Evolutionary conservation across 108 stramenopile genomes (phyloP).

Genomic region (Fistulifera solaris): DNA sequence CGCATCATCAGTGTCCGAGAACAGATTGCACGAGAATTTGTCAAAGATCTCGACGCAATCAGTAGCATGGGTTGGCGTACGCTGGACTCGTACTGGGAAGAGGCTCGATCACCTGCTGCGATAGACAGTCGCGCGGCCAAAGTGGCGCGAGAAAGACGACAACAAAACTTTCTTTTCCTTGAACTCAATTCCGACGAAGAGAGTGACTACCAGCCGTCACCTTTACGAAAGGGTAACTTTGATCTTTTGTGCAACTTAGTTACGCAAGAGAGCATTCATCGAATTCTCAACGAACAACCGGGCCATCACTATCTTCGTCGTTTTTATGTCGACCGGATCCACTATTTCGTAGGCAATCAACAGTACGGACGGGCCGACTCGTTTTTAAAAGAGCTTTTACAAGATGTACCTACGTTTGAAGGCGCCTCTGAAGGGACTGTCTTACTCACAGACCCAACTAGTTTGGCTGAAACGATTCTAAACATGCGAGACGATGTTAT

Average conservation of each 20-base stretch:
- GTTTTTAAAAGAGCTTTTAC: slow-evolving; percentile 57
- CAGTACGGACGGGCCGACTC: slow-evolving; percentile 67
- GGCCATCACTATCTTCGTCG: slow-evolving; percentile 21
- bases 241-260: slow-evolving; percentile 56
- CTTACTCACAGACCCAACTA: slow-evolving; percentile 41
- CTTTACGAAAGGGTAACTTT: slow-evolving; percentile 66
- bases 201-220: slow-evolving; percentile 32
- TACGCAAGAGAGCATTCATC: slow-evolving; percentile 71
- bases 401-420: slow-evolving; percentile 26
- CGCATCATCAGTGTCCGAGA: slow-evolving; percentile 58
- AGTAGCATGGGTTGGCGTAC: slow-evolving; percentile 28
- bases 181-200: slow-evolving; percentile 11
- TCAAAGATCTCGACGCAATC: slow-evolving; percentile 50
- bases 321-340: slow-evolving; percentile 39
- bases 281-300: slow-evolving; percentile 36
- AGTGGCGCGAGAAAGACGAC: slow-evolving; percentile 9
- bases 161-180: slow-evolving; percentile 24
- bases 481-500: slow-evolving; percentile 41
- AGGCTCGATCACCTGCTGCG: slow-evolving; percentile 3
- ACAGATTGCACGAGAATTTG: slow-evolving; percentile 60
- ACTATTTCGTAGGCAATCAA: slow-evolving; percentile 47
- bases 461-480: slow-evolving; percentile 51
- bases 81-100: slow-evolving; percentile 19
- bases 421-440: slow-evolving; percentile 12
- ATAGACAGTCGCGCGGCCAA: not conserved